These are phyloP conservation scores for Clarireedia sp. DNA, from an alignment of 2,329 filamentous ascomycete genomes.

Conservation along the genomic window DNA sequence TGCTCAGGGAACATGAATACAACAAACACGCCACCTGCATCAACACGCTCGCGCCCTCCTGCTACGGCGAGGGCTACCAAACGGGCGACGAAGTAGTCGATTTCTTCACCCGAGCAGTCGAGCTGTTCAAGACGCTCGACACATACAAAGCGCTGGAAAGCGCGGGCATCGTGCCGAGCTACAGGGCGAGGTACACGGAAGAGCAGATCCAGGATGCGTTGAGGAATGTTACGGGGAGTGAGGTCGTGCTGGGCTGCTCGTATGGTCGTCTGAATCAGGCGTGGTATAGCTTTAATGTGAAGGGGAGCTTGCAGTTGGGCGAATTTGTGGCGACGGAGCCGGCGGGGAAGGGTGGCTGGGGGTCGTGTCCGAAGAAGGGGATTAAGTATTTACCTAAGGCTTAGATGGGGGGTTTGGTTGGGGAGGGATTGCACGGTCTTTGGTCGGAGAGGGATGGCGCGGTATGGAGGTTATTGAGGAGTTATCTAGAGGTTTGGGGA, in stretches of 20 bases:
- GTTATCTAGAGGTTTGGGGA: too few species aligned
- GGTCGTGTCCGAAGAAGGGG: conserved; percentile 12
- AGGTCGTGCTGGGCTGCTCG: conserved; percentile 38
- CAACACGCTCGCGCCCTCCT: conserved; percentile 57
- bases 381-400: conserved; percentile 16
- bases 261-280: conserved; percentile 40
- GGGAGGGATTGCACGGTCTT: too few species aligned
- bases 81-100: conserved; percentile 57
- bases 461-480: too few species aligned
- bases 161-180: conserved; percentile 47
- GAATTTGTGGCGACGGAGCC: conserved; percentile 15
- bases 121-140: conserved; percentile 46
- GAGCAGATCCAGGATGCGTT: conserved; percentile 35
- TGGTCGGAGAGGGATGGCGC: too few species aligned
- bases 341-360: conserved; percentile 11
- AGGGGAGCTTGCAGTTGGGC: conserved; percentile 16
- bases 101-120: conserved; percentile 58
- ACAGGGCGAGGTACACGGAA: conserved; percentile 33
- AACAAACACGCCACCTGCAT: conserved; percentile 68
- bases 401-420: too few species aligned
- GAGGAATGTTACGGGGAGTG: conserved; percentile 36
- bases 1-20: conserved; percentile 56
- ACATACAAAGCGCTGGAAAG: conserved; percentile 32
- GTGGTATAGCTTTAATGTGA: conserved; percentile 34
- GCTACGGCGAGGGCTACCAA: conserved; percentile 51